phyloP scores from a whole-genome alignment of 768 basidiomycete species.

The Pleurotus pulmonarius region DNA sequence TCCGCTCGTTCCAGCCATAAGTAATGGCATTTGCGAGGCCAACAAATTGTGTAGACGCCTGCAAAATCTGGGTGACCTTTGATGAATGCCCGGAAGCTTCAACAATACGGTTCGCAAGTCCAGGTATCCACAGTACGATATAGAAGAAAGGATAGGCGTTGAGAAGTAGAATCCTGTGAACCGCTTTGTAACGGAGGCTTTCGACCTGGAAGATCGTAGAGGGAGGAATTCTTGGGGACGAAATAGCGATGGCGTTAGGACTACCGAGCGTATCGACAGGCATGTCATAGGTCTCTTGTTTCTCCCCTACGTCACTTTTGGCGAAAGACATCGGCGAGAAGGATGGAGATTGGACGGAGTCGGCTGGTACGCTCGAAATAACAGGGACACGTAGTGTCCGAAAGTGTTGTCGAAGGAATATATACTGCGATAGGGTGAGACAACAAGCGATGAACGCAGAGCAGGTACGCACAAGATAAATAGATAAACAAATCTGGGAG shows the following conservation, averaged over 20 bases:
- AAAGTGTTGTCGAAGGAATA: not conserved
- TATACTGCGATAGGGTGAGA: too few relatives aligned
- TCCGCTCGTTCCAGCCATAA: conserved; percentile 12
- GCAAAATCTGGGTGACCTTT: conserved; percentile 8
- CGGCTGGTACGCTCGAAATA: not conserved
- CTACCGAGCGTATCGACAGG: too few relatives aligned
- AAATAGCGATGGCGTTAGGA: too few relatives aligned
- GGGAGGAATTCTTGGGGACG: too few relatives aligned
- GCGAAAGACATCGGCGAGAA: not conserved
- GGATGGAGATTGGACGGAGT: not conserved
- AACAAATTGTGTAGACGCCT: conserved; percentile 11
- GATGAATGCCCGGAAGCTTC: conserved; percentile 11
- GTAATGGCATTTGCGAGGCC: conserved; percentile 13
- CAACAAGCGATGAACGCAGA: too few relatives aligned
- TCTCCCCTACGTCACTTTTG: too few relatives aligned
- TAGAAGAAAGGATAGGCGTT: conserved; percentile 16
- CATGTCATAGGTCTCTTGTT: too few relatives aligned
- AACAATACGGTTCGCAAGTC: conserved; percentile 11
- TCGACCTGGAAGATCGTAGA: not conserved
- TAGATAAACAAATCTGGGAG: not conserved
- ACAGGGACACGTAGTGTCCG: not conserved
- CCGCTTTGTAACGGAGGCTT: not conserved
- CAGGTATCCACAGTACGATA: conserved; percentile 14
- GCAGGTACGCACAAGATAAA: too few relatives aligned
- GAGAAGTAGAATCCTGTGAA: conserved; percentile 10